Evolutionary conservation across 805 yeast genomes (phyloP).

Genomic region (Ogataea pignaliae): DNA sequence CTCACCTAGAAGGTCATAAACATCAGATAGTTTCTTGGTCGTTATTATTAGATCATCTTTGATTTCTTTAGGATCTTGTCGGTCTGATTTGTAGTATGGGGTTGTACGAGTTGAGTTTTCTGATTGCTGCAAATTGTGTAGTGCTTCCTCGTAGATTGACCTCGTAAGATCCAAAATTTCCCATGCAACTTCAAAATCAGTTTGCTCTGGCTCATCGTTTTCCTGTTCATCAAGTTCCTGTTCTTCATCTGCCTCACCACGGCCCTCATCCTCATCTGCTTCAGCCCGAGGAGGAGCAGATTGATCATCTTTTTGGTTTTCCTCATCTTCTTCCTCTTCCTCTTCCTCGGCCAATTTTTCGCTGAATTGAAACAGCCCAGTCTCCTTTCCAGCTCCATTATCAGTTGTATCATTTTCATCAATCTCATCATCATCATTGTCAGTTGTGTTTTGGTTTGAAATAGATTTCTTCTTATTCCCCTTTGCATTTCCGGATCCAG

Average conservation of each 20-base stretch:
- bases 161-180: slow-evolving; percentile 78
- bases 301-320: slow-evolving; percentile 25
- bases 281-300: slow-evolving; percentile 14
- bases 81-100: slow-evolving; percentile 20
- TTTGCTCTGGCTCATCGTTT: slow-evolving; percentile 43
- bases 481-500: slow-evolving; percentile 23
- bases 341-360: slow-evolving; percentile 31
- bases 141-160: slow-evolving; percentile 49
- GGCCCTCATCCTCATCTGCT: slow-evolving; percentile 17
- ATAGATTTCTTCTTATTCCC: slow-evolving; percentile 14
- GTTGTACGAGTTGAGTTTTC: slow-evolving; percentile 1
- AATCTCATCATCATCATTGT: slow-evolving; percentile 23
- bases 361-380: slow-evolving; percentile 19
- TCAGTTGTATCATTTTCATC: slow-evolving; percentile 26
- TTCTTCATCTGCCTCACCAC: slow-evolving; percentile 22
- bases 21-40: slow-evolving; percentile 60
- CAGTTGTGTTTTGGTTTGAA: slow-evolving; percentile 9
- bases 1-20: slow-evolving; percentile 80
- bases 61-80: slow-evolving; percentile 16
- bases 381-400: slow-evolving; percentile 26
- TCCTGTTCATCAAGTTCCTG: slow-evolving; percentile 19
- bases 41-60: slow-evolving; percentile 31
- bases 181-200: slow-evolving; percentile 87
- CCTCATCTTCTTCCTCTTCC: slow-evolving; percentile 27
- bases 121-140: slow-evolving; percentile 24